A percentile compares a stretch with the other conserved stretches of the same genome.
Evolutionary conservation across 2,329 filamentous ascomycete genomes (phyloP).

Genomic region (Talaromyces sp.): DNA sequence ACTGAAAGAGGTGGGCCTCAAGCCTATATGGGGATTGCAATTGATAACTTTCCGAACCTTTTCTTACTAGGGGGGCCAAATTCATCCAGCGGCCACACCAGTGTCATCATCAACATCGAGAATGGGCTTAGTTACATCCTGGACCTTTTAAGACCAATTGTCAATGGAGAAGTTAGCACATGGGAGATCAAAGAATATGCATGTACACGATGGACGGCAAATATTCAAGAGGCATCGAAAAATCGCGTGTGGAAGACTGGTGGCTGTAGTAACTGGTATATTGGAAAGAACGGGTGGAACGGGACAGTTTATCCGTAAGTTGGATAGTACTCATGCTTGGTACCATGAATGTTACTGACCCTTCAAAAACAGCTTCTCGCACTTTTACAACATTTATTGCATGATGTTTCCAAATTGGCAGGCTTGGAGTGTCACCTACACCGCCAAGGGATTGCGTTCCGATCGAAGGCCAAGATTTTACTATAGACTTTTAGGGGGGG

Average conservation of each 20-base stretch:
- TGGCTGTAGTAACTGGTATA: slow-evolving; percentile 49
- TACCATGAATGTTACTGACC: background rate
- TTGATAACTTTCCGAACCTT: slow-evolving; percentile 62
- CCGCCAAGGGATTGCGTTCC: background rate
- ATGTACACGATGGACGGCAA: slow-evolving; percentile 43
- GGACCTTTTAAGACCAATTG: slow-evolving; percentile 54
- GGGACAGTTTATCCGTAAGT: slow-evolving; percentile 44
- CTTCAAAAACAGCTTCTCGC: background rate
- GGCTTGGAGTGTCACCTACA: background rate
- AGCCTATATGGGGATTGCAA: slow-evolving; percentile 56
- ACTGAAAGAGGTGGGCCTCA: slow-evolving; percentile 54
- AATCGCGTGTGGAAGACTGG: slow-evolving; percentile 47
- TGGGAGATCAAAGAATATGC: slow-evolving; percentile 48
- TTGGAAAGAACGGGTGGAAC: slow-evolving; percentile 46
- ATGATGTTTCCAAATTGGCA: background rate
- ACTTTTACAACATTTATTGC: background rate
- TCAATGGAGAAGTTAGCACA: slow-evolving; percentile 42
- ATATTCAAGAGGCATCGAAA: slow-evolving; percentile 45
- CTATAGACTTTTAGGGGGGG: background rate
- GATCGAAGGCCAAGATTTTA: background rate
- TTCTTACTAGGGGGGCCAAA: slow-evolving; percentile 63
- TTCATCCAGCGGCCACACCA: slow-evolving; percentile 58
- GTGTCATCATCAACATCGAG: slow-evolving; percentile 56
- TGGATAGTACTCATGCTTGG: background rate
- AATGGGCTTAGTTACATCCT: slow-evolving; percentile 59